Conservation (phyloP, 352 stramenopile genomes). For the Blastocystis sp. region DNA sequence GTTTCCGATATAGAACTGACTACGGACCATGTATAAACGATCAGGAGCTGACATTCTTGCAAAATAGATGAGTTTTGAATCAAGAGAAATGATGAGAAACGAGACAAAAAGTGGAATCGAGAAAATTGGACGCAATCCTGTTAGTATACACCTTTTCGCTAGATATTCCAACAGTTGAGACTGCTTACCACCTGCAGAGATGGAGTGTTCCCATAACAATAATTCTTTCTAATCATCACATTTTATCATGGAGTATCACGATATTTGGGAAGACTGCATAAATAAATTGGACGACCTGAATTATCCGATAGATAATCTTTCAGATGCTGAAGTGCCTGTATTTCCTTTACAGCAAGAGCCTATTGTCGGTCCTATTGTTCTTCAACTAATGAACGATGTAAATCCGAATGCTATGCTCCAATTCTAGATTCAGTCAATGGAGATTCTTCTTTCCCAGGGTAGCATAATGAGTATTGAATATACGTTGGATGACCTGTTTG, state of each 20-base stretch:
- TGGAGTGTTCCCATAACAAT: neutral
- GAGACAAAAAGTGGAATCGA: neutral
- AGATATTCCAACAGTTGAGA: neutral
- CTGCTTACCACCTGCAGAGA: neutral
- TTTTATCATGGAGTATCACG: neutral
- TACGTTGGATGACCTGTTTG: neutral
- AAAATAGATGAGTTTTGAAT: neutral
- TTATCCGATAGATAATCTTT: slow-evolving; percentile 12
- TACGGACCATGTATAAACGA: slow-evolving; percentile 57
- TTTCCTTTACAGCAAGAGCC: neutral
- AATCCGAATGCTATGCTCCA: neutral
- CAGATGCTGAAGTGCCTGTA: neutral
- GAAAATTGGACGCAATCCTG: neutral
- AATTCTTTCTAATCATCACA: neutral
- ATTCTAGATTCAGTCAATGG: slow-evolving; percentile 18
- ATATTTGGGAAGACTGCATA: slow-evolving; percentile 55
- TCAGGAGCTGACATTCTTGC: slow-evolving; percentile 52
- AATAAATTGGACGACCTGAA: slow-evolving; percentile 25
- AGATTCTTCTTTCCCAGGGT: neutral
- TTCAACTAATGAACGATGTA: slow-evolving; percentile 1
- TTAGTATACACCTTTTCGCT: neutral
- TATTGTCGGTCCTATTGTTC: neutral
- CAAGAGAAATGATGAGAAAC: neutral
- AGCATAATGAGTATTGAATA: neutral
- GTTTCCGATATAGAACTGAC: slow-evolving; percentile 58